These are phyloP conservation scores for Linum trigynum DNA, from an alignment of 345 rosid genomes.

Conservation along the genomic window DNA sequence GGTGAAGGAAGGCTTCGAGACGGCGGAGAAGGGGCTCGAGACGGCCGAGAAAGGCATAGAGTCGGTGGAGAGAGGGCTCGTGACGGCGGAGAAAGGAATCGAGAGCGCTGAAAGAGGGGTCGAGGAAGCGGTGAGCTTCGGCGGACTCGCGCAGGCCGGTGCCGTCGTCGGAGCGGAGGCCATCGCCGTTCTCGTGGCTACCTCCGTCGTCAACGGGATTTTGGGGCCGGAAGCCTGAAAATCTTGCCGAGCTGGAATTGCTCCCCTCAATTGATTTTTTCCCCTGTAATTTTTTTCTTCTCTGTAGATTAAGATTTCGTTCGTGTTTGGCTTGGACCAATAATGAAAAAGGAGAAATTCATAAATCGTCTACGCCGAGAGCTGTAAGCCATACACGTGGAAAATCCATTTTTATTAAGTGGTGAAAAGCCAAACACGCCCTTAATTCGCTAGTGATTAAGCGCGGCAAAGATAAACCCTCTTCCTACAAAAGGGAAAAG, in stretches of 20 bases:
- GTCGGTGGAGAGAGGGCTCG: constrained; percentile 26
- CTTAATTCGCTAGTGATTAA: too few relatives aligned
- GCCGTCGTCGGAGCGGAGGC: constrained; percentile 67
- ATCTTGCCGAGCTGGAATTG: constrained; percentile 10
- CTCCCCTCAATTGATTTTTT: too few relatives aligned
- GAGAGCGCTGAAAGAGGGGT: constrained; percentile 16
- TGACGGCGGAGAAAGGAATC: too few relatives aligned
- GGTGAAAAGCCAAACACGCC: not conserved
- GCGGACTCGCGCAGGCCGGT: constrained; percentile 74
- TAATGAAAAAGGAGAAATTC: too few relatives aligned
- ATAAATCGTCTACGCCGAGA: not conserved
- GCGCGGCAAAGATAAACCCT: too few relatives aligned
- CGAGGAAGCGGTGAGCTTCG: constrained; percentile 38
- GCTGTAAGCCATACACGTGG: not conserved
- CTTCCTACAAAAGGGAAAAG: not conserved
- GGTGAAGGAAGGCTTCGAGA: constrained; percentile 57
- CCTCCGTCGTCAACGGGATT: constrained; percentile 69
- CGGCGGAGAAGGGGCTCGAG: constrained; percentile 41
- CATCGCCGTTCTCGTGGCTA: constrained; percentile 56
- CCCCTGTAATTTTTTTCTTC: not conserved
- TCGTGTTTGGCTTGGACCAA: too few relatives aligned
- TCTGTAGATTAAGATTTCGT: not conserved
- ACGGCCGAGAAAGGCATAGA: constrained; percentile 31
- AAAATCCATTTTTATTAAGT: not conserved
- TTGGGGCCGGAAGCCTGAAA: constrained; percentile 55